Percentiles rank a stretch among this genome's conserved stretches.
These are phyloP conservation scores for Xylaria castorea DNA, from an alignment of 495 filamentous ascomycete genomes.

Conservation along the genomic window DNA sequence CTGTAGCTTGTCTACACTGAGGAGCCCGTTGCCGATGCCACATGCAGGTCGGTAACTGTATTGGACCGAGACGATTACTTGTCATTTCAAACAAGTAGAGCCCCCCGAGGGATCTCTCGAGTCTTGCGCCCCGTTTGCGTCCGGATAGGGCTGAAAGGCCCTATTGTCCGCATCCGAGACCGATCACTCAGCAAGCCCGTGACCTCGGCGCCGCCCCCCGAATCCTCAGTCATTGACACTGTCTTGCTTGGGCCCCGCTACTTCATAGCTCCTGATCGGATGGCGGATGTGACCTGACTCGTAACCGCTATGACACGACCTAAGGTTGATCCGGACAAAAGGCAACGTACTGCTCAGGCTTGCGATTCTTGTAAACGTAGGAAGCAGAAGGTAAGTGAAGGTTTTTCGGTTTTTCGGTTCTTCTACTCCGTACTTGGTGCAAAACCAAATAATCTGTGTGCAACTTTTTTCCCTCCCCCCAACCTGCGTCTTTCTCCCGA, in stretches of 20 bases:
- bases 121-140: slow-evolving; percentile 34
- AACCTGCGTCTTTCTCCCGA: not conserved
- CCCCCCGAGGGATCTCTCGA: slow-evolving; percentile 31
- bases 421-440: not conserved
- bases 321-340: slow-evolving; percentile 68
- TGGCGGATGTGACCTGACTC: slow-evolving; percentile 42
- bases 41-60: slow-evolving; percentile 35
- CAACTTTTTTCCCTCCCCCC: not conserved
- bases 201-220: slow-evolving; percentile 41
- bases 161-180: slow-evolving; percentile 44
- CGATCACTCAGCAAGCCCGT: slow-evolving; percentile 38
- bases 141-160: slow-evolving; percentile 41
- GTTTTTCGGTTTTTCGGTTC: not conserved
- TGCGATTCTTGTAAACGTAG: slow-evolving; percentile 81
- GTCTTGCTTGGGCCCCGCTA: slow-evolving; percentile 37
- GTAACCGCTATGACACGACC: slow-evolving; percentile 63
- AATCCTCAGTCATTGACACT: slow-evolving; percentile 35
- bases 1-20: slow-evolving; percentile 25
- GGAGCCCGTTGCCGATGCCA: slow-evolving; percentile 31
- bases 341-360: slow-evolving; percentile 69
- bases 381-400: slow-evolving; percentile 71
- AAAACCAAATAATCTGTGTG: not conserved
- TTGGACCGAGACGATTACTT: slow-evolving; percentile 28
- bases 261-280: slow-evolving; percentile 39
- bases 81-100: slow-evolving; percentile 32